Conservation (phyloP, 2,329 filamentous ascomycete genomes). For the Penicillium sp. region DNA sequence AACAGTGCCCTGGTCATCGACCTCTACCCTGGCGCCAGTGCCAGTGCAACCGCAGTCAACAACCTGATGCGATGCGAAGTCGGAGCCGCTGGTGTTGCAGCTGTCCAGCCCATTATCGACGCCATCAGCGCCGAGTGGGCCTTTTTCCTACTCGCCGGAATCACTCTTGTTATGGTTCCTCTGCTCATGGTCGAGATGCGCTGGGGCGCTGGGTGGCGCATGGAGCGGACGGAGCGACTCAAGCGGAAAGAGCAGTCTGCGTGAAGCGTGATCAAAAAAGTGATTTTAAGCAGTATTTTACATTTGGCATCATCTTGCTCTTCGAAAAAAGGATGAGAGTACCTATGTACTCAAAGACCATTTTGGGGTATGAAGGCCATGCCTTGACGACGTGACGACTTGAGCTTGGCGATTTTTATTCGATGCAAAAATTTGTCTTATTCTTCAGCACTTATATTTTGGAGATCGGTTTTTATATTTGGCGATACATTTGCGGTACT, state of each 20-base stretch:
- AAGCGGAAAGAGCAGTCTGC: conserved; percentile 8
- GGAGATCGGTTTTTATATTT: background rate
- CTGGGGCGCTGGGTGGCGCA: conserved; percentile 28
- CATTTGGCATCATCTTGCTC: background rate
- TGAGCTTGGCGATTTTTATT: conserved; percentile 1
- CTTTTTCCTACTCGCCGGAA: conserved; percentile 28
- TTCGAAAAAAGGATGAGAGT: background rate
- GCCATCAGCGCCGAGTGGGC: conserved; percentile 27
- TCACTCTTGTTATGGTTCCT: conserved; percentile 23
- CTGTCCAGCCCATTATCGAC: conserved; percentile 31
- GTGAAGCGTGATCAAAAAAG: background rate
- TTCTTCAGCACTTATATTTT: background rate
- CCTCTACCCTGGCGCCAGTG: conserved; percentile 30
- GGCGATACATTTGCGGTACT: background rate
- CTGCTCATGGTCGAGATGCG: conserved; percentile 24
- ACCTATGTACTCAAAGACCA: background rate
- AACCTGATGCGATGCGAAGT: conserved; percentile 37
- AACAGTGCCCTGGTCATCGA: conserved; percentile 39
- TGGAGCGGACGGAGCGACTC: conserved; percentile 19
- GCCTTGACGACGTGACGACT: conserved; percentile 9
- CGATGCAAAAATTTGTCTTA: background rate
- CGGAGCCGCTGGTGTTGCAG: conserved; percentile 34
- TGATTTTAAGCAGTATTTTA: background rate
- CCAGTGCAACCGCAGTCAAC: conserved; percentile 36
- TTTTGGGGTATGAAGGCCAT: background rate